These are phyloP conservation scores for Eutypella sp. DNA, from an alignment of 2,329 filamentous ascomycete genomes.

Conservation along the genomic window DNA sequence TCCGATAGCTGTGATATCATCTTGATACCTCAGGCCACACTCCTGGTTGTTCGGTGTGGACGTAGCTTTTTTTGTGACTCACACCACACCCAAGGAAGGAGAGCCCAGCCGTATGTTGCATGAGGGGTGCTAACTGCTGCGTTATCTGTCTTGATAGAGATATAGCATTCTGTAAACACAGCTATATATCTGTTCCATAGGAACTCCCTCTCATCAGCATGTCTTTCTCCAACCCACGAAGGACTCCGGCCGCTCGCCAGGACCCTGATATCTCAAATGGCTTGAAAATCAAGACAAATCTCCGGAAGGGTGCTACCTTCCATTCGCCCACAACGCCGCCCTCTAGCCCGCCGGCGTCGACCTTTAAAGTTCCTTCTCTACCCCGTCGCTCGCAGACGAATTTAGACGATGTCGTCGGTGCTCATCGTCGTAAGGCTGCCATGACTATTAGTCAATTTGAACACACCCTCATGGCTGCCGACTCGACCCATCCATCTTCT, in stretches of 20 bases:
- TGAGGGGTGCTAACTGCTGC: slow-evolving; percentile 26
- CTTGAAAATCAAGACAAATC: slow-evolving; percentile 48
- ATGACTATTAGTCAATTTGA: slow-evolving; percentile 63
- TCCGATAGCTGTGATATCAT: slow-evolving; percentile 18
- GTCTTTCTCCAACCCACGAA: slow-evolving; percentile 45
- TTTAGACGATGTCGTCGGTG: slow-evolving; percentile 67
- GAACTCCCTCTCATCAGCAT: slow-evolving; percentile 33
- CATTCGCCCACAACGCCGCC: slow-evolving; percentile 45
- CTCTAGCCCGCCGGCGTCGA: slow-evolving; percentile 28
- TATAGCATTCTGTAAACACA: slow-evolving; percentile 12
- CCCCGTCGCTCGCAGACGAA: slow-evolving; percentile 65
- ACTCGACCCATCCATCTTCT: slow-evolving; percentile 31
- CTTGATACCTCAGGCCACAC: slow-evolving; percentile 19
- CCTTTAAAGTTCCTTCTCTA: slow-evolving; percentile 46
- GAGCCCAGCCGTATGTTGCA: slow-evolving; percentile 21
- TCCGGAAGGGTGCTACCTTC: slow-evolving; percentile 69
- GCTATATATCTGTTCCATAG: slow-evolving; percentile 14
- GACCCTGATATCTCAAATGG: slow-evolving; percentile 35
- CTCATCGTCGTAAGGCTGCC: slow-evolving; percentile 63
- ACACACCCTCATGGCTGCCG: slow-evolving; percentile 49
- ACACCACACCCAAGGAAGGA: slow-evolving; percentile 15
- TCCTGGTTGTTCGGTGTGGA: slow-evolving; percentile 21
- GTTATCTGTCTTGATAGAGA: slow-evolving; percentile 21
- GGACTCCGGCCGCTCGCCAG: slow-evolving; percentile 38
- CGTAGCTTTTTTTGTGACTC: slow-evolving; percentile 28